A percentile compares a stretch with the other conserved stretches of the same genome.
Conservation (phyloP, 1,284 basidiomycete genomes). For the Sporisorium graminicola region DNA sequence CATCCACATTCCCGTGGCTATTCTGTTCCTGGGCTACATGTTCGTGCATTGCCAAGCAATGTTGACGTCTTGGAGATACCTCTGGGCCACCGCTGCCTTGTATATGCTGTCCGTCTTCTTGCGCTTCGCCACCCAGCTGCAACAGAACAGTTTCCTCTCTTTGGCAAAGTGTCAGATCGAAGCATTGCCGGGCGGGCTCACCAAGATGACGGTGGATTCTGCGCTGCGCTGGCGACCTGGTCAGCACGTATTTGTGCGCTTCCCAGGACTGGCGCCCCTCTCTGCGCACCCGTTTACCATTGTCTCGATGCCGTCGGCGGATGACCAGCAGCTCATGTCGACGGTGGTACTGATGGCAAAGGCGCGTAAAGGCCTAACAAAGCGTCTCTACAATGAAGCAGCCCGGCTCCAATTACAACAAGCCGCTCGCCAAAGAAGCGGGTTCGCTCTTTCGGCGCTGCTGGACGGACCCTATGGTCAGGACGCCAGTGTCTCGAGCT, state of each 20-base stretch:
- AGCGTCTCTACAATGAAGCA: conserved; percentile 28
- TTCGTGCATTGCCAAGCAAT: conserved; percentile 54
- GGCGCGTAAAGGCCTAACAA: conserved; percentile 47
- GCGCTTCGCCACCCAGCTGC: conserved; percentile 30
- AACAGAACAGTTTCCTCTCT: conserved; percentile 40
- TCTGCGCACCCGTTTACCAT: conserved; percentile 66
- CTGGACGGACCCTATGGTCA: conserved; percentile 63
- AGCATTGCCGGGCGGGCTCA: conserved; percentile 34
- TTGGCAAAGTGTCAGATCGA: conserved; percentile 31
- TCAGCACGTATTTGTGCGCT: conserved; percentile 63
- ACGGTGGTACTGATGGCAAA: conserved; percentile 50
- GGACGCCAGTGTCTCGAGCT: conserved; percentile 33
- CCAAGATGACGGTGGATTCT: conserved; percentile 54
- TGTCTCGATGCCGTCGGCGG: conserved; percentile 50
- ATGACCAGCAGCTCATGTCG: conserved; percentile 38
- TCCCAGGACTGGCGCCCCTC: conserved; percentile 50
- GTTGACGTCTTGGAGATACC: conserved; percentile 50
- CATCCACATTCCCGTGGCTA: conserved; percentile 55
- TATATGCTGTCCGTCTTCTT: conserved; percentile 54
- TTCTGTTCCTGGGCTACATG: conserved; percentile 60
- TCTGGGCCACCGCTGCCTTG: conserved; percentile 51
- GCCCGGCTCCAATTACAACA: background rate
- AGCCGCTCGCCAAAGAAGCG: background rate
- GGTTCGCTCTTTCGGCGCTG: conserved; percentile 25
- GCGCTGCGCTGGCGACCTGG: conserved; percentile 59